Evolutionary conservation across 2,329 filamentous ascomycete species (phyloP).

Genomic region (Stagonosporopsis vannaccii): DNA sequence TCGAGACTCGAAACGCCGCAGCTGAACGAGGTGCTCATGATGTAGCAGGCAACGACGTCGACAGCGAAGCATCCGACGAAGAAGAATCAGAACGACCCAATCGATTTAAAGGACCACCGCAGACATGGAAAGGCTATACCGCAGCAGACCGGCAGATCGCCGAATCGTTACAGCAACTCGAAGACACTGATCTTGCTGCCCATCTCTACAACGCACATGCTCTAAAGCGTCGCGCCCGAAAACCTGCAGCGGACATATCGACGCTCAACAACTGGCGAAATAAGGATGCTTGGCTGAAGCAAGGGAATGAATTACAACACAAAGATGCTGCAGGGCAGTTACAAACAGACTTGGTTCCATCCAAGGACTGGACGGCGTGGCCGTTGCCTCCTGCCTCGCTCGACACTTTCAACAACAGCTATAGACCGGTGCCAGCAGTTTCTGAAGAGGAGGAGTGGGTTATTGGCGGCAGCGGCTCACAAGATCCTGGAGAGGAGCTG

Average conservation of each 20-base stretch:
- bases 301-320: conserved; percentile 36
- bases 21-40: not conserved
- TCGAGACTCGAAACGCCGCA: not conserved
- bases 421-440: conserved; percentile 37
- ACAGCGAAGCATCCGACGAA: conserved; percentile 27
- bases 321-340: conserved; percentile 36
- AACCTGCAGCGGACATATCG: conserved; percentile 22
- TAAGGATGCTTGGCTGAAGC: conserved; percentile 52
- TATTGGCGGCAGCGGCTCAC: conserved; percentile 53
- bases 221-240: conserved; percentile 63
- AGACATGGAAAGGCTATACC: conserved; percentile 72
- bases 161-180: conserved; percentile 67
- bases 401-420: conserved; percentile 64
- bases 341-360: conserved; percentile 52
- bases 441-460: conserved; percentile 52
- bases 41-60: conserved; percentile 14
- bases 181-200: conserved; percentile 71
- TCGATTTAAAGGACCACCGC: conserved; percentile 71
- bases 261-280: conserved; percentile 46
- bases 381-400: conserved; percentile 71
- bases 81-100: conserved; percentile 60
- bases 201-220: conserved; percentile 83
- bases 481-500: conserved; percentile 66
- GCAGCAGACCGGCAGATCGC: conserved; percentile 68
- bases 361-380: conserved; percentile 83